These are phyloP conservation scores for Carex sylvatica DNA, from an alignment of 202 grass and related monocot species.

Conservation along the genomic window DNA sequence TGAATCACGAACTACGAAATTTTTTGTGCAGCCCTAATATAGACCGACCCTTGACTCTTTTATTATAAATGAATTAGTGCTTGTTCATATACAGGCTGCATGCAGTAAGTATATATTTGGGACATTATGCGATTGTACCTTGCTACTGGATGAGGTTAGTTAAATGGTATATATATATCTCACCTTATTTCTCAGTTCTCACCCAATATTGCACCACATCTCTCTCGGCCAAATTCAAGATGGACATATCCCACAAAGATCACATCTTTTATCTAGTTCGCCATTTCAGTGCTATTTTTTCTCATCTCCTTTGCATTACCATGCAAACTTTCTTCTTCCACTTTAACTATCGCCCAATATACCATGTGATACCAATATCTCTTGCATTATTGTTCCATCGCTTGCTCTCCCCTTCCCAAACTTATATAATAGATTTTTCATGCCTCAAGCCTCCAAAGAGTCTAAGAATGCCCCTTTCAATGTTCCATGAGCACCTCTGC, in stretches of 20 bases:
- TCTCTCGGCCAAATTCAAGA: not conserved
- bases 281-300: not conserved
- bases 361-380: conserved; percentile 33
- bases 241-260: conserved; percentile 49
- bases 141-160: no score
- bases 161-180: no score
- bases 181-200: not conserved
- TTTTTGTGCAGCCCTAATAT: no score
- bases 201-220: not conserved
- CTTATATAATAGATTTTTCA: conserved; percentile 52
- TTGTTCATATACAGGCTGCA: no score
- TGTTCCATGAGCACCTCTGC: conserved; percentile 37
- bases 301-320: conserved; percentile 31
- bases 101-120: no score
- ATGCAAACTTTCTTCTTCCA: conserved; percentile 31
- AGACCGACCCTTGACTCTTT: no score
- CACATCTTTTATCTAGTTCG: conserved; percentile 35
- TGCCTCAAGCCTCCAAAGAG: conserved; percentile 50
- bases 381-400: conserved; percentile 28
- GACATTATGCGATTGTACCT: no score
- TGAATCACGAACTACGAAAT: no score
- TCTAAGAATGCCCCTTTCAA: conserved; percentile 34
- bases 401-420: not conserved
- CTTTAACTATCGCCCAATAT: not conserved
- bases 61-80: no score